Evolutionary conservation across 768 basidiomycete genomes (phyloP).

Genomic region (Leccinum pellstonianum): DNA sequence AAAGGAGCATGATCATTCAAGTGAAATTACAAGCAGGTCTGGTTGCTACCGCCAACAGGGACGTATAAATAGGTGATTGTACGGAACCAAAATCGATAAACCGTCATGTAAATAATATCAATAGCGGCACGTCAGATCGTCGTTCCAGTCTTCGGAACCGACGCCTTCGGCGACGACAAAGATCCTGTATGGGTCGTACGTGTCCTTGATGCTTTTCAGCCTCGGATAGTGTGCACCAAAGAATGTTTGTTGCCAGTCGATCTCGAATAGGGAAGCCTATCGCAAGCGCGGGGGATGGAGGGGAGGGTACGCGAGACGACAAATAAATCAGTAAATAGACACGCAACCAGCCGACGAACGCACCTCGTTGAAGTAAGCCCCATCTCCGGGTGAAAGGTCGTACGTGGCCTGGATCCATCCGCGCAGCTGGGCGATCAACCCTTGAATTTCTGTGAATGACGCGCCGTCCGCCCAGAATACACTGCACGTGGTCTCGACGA

Average conservation of each 20-base stretch:
- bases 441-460: slow-evolving; percentile 1
- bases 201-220: slow-evolving; percentile 42
- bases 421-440: slow-evolving; percentile 3
- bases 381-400: slow-evolving; percentile 33
- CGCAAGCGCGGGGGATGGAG: too few relatives aligned
- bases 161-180: slow-evolving; percentile 47
- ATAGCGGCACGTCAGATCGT: slow-evolving; percentile 22
- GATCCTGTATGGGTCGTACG: slow-evolving; percentile 43
- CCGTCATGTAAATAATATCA: neutral
- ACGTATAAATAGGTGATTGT: too few relatives aligned
- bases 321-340: too few relatives aligned
- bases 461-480: slow-evolving; percentile 23
- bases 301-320: too few relatives aligned
- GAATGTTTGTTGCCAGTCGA: slow-evolving; percentile 42
- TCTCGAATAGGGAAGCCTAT: slow-evolving; percentile 42
- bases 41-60: too few relatives aligned
- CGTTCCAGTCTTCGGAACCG: slow-evolving; percentile 51
- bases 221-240: slow-evolving; percentile 45
- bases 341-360: neutral
- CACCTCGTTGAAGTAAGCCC: slow-evolving; percentile 51
- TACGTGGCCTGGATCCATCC: slow-evolving; percentile 24
- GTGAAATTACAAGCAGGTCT: too few relatives aligned
- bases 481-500: slow-evolving; percentile 28
- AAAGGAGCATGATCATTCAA: too few relatives aligned
- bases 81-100: too few relatives aligned